A percentile compares a stretch with the other conserved stretches of the same genome.
These are phyloP conservation scores for Plasmodium falciparum DNA, from an alignment of 169 alveolate genomes.

Conservation along the genomic window DNA sequence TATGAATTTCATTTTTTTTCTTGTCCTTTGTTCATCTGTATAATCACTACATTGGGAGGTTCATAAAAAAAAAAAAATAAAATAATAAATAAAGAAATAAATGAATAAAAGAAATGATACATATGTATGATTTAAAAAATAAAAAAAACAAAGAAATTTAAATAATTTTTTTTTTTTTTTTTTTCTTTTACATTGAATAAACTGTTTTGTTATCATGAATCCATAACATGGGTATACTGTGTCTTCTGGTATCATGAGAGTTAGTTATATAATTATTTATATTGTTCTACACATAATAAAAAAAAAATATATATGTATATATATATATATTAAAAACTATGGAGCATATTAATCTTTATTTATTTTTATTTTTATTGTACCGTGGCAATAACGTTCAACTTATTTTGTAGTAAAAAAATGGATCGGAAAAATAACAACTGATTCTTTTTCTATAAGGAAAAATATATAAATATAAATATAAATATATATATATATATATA, in stretches of 20 bases:
- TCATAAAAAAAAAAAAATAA: too few relatives aligned
- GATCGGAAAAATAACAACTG: not conserved
- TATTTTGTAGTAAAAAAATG: constrained; percentile 30
- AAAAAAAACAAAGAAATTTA: not conserved
- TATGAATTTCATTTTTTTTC: constrained; percentile 11
- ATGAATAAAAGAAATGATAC: not conserved
- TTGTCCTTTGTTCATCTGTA: constrained; percentile 7
- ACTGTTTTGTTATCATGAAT: constrained; percentile 26
- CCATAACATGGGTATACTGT: constrained; percentile 55
- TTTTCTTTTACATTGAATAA: constrained; percentile 16
- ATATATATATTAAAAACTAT: not conserved
- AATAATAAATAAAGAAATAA: not conserved
- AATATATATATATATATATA: too few relatives aligned
- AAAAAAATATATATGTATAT: too few relatives aligned
- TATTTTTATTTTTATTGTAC: constrained; percentile 1
- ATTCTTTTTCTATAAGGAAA: constrained; percentile 21
- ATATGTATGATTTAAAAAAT: not conserved
- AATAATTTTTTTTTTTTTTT: not conserved
- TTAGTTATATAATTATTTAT: not conserved
- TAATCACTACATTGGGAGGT: not conserved
- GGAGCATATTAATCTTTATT: not conserved
- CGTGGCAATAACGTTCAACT: constrained; percentile 14
- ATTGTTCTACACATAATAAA: constrained; percentile 14
- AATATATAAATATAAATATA: not conserved
- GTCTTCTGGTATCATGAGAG: constrained; percentile 6